Base-by-base conservation (phyloP, 352 stramenopile genomes). In the Phytopythium kandeliae region DNA sequence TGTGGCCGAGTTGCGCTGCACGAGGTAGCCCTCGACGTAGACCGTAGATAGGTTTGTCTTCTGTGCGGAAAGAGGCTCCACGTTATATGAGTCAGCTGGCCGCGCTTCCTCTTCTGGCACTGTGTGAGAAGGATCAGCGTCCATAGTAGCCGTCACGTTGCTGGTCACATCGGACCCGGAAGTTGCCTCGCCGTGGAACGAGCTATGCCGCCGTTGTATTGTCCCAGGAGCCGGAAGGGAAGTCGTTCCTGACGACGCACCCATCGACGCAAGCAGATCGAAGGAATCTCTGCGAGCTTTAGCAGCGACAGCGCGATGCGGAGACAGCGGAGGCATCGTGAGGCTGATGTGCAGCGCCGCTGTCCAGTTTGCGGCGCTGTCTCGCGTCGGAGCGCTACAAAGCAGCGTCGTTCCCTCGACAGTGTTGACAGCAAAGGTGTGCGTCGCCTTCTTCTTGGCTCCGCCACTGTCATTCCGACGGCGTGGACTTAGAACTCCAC, bases 261-360 rank as follows among this genome's bases (percentile, higher is more conserved):
- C 11, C 33, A 43, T 58, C 4, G 63, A 65, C 2, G 63, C 60
- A 2, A 69, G 25, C 56, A 91, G 59, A 40, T 91, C 79, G 48
- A 91, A 89, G 16, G 79, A 91, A 48, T 89, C 74, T 47, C 81
- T 74, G 36, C 73, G 63, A 0, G 65, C 63, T 45, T 83, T 89
- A 0, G 81, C 81, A 11, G 78, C 74, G 30, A 69, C 60, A 0
- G 81, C 81, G 24, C 78, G 78, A 57, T 92, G 76, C 28, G 81
- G 81, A 24, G 78, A 87, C 48, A 92, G 47, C 22, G 81, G 75
- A 17, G 74, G 78, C 81, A 92, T 92, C 1, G 81, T 86, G 3
- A 86, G 58, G 2, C 75, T 76, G 6, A 89, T 85, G 43, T 90
- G 77, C 0, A 92, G 62, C 7, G 78, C 81, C 0, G 74, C 71